phyloP scores from a whole-genome alignment of 495 filamentous ascomycete genomes.

The Pyrenula aspistea region DNA sequence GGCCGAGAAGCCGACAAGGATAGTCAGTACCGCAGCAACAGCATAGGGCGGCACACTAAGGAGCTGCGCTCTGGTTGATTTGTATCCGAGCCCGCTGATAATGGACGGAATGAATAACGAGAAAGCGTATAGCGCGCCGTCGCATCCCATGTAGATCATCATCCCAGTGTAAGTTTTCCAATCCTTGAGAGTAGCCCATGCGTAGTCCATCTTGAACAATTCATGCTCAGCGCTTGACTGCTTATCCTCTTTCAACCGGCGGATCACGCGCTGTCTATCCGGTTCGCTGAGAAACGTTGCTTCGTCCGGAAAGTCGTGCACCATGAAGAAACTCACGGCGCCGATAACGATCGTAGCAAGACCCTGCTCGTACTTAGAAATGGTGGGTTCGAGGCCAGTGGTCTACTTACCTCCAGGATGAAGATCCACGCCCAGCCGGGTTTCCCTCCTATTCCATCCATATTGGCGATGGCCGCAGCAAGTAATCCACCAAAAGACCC shows the following conservation, averaged over 20 bases:
- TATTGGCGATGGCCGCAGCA: constrained; percentile 63
- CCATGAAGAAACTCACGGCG: constrained; percentile 66
- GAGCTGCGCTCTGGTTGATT: constrained; percentile 58
- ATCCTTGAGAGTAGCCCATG: constrained; percentile 66
- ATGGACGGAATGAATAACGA: constrained; percentile 84
- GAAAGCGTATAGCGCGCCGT: constrained; percentile 72
- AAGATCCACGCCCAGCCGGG: constrained; percentile 82
- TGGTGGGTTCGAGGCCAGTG: constrained; percentile 25
- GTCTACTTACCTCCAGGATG: constrained; percentile 17
- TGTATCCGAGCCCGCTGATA: constrained; percentile 61
- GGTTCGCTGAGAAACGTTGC: constrained; percentile 62
- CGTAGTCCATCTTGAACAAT: constrained; percentile 60
- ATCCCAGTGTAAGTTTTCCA: constrained; percentile 80
- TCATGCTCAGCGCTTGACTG: constrained; percentile 74
- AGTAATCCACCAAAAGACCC: constrained; percentile 81
- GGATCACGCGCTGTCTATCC: constrained; percentile 64
- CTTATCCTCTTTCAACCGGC: constrained; percentile 60
- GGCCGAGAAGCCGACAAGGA: constrained; percentile 63
- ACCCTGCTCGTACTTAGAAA: constrained; percentile 36
- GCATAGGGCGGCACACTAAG: constrained; percentile 84
- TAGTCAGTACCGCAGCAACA: constrained; percentile 65
- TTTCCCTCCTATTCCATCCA: constrained; percentile 57
- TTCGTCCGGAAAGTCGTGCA: constrained; percentile 79
- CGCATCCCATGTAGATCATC: constrained; percentile 66
- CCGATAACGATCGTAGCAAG: constrained; percentile 65